Evolutionary conservation across 768 basidiomycete species (phyloP), one percentile per base, ranked within the genome.

Genomic region (Exidia glandulosa): DNA sequence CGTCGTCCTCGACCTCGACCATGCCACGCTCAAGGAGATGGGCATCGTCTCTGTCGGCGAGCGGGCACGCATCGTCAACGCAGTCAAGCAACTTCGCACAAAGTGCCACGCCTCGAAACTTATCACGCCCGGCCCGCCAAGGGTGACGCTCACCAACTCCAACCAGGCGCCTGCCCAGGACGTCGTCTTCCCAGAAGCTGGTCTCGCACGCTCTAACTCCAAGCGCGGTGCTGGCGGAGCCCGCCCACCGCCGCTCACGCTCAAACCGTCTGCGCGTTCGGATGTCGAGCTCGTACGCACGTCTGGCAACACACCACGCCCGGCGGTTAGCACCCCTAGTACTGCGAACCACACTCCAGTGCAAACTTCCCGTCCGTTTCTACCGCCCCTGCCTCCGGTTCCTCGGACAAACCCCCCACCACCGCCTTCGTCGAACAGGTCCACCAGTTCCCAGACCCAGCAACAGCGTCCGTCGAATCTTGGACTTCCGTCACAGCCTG

Each of bases 1-100:
- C 68, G 85, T 99, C 25, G 74, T 99, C 19, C 78, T 97, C 56
- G 96, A 99, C 63, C 75, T 98, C 50, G 95, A 98, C 68, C 90
- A 94, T 71, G 72, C 76, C 6, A 87, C 85, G 2, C 74, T 99
- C 56, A 90, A 86, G 69, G 96, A 99, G 73, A 90, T 98, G 84
- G 88, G 88, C 14, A 81, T 99, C 31, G 66, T 77, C 32, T 91
- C 87, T 71, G 87, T 99, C 45, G 96, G 96, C 12, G 96, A 99
- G 72, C 77, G 94, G 56, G 82, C 97, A 7, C 81, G 91, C 68
- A 88, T 99, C 56, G 67, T 92, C 23, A 87, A 83, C 60, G 95
- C 86, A 1, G 88, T 99, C 61, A 94, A 93, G 69, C 69, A 75
- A 4, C 77, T 98, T 16, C 77, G 94, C 33, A 79, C 82, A 63